Evolutionary conservation across 2,329 filamentous ascomycete species (phyloP).

Genomic region (Talaromyces sp.): DNA sequence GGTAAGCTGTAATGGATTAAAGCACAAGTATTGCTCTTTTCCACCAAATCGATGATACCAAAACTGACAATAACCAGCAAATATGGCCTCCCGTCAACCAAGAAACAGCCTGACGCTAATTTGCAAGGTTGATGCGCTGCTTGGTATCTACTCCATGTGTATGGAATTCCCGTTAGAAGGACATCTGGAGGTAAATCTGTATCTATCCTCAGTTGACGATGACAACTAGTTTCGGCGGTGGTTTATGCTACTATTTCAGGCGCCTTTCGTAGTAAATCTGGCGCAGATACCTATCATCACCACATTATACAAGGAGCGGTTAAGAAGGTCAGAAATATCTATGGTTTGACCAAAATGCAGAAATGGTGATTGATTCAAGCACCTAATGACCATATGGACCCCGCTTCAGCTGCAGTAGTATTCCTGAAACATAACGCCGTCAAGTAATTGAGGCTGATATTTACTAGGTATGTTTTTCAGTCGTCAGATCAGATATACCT

Average conservation of each 20-base stretch:
- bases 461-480: background rate
- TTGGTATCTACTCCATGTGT: background rate
- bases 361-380: background rate
- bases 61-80: background rate
- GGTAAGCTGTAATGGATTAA: background rate
- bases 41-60: background rate
- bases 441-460: background rate
- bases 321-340: background rate
- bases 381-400: background rate
- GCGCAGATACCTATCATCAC: background rate
- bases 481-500: background rate
- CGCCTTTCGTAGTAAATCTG: background rate
- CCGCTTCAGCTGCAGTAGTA: background rate
- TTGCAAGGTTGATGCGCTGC: background rate
- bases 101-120: background rate
- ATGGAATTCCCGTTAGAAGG: background rate
- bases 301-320: background rate
- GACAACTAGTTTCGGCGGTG: background rate
- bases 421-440: background rate
- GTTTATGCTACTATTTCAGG: constrained; percentile 8
- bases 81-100: background rate
- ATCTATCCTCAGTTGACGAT: background rate
- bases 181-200: background rate
- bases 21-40: background rate
- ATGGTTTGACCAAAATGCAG: background rate